Conservation (phyloP, 1,139 yeast species). For the Nadsonia commutata region DNA sequence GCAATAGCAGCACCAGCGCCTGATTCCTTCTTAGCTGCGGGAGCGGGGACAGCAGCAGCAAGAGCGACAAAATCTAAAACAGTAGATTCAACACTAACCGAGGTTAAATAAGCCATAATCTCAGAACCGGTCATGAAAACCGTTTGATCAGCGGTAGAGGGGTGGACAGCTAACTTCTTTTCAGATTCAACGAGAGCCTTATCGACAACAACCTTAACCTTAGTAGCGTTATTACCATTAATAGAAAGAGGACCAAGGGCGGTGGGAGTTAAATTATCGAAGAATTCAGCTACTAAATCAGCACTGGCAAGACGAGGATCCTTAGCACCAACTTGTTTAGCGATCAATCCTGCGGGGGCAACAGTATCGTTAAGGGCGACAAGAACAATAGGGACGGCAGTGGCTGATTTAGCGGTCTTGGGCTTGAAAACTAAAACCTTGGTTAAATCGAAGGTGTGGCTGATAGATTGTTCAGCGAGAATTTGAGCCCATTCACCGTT, state of each 20-base stretch:
- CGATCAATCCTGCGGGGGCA: constrained; percentile 54
- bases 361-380: constrained; percentile 55
- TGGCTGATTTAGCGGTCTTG: constrained; percentile 71
- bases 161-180: constrained; percentile 35
- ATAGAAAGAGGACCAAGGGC: constrained; percentile 18
- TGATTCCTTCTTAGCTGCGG: background rate
- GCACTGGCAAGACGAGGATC: constrained; percentile 83
- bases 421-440: constrained; percentile 83
- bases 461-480: constrained; percentile 10
- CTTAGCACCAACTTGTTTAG: constrained; percentile 55
- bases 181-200: constrained; percentile 30
- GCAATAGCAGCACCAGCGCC: constrained; percentile 21
- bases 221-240: constrained; percentile 19
- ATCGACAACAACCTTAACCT: constrained; percentile 56
- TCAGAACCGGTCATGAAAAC: constrained; percentile 36
- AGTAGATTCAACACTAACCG: constrained; percentile 48
- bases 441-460: constrained; percentile 21
- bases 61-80: constrained; percentile 48
- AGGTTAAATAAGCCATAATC: constrained; percentile 36
- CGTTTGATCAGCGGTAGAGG: constrained; percentile 46
- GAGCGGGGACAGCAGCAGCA: constrained; percentile 26
- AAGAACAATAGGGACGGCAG: constrained; percentile 71
- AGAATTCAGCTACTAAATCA: constrained; percentile 56
- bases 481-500: constrained; percentile 18
- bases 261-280: constrained; percentile 44